phyloP scores from a whole-genome alignment of 2,329 filamentous ascomycete species.

The Coniochaeta sp. region DNA sequence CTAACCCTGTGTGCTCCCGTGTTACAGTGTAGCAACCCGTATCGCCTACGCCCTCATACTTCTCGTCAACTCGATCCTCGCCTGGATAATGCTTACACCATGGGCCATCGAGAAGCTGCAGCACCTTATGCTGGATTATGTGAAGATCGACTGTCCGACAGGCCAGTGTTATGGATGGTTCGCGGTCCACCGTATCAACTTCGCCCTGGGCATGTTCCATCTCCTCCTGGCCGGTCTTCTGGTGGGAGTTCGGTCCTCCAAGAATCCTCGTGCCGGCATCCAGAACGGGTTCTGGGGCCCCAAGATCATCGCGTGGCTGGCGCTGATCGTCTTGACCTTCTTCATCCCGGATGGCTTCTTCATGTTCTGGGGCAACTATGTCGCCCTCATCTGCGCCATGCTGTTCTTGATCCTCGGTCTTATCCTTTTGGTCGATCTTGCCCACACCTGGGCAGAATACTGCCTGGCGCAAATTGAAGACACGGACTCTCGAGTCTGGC shows the following conservation, averaged over 20 bases:
- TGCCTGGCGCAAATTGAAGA: constrained; percentile 91
- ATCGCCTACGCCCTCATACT: constrained; percentile 94
- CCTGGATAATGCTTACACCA: constrained; percentile 98
- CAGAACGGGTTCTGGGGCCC: constrained; percentile 99
- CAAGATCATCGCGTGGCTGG: constrained; percentile 85
- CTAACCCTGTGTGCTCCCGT: constrained; percentile 1
- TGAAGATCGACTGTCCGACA: constrained; percentile 87
- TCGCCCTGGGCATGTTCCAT: constrained; percentile 91
- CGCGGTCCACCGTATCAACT: constrained; percentile 95
- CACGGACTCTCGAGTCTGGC: constrained; percentile 78
- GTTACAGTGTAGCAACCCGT: constrained; percentile 78
- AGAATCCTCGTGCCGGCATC: constrained; percentile 76
- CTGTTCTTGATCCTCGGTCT: constrained; percentile 89
- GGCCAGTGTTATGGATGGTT: constrained; percentile 93
- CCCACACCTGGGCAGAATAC: constrained; percentile 95
- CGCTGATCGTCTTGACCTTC: constrained; percentile 83
- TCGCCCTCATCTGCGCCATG: constrained; percentile 81
- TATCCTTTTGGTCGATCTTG: constrained; percentile 87
- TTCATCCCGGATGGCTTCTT: constrained; percentile 95
- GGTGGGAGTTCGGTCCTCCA: constrained; percentile 79
- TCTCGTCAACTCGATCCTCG: constrained; percentile 90
- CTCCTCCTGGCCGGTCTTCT: constrained; percentile 77
- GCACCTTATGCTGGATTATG: constrained; percentile 87
- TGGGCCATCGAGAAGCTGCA: constrained; percentile 97
- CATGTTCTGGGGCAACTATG: constrained; percentile 91